These are phyloP conservation scores for Talaromyces albobiverticillius DNA, from an alignment of 2,329 filamentous ascomycete genomes.

Conservation along the genomic window DNA sequence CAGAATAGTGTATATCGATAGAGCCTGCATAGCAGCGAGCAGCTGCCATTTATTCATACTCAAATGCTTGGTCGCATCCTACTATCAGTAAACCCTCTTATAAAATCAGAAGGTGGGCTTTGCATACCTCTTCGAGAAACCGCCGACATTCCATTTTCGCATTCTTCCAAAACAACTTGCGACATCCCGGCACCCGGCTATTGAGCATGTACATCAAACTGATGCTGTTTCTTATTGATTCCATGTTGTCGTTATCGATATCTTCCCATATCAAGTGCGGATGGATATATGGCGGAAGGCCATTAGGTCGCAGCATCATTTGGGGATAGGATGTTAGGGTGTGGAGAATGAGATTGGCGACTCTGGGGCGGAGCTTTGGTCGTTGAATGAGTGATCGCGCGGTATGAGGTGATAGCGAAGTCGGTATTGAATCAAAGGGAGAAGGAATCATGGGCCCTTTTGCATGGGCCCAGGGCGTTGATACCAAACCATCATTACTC, in stretches of 20 bases:
- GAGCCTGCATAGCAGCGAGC: conserved; percentile 44
- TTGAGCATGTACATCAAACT: conserved; percentile 42
- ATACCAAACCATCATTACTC: too few relatives aligned
- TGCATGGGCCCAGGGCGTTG: too few relatives aligned
- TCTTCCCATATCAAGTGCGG: conserved; percentile 23
- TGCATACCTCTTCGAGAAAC: conserved; percentile 34
- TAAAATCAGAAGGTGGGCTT: background rate
- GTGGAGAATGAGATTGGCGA: conserved; percentile 36
- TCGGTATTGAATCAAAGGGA: too few relatives aligned
- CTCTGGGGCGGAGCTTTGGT: conserved; percentile 26
- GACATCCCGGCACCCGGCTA: conserved; percentile 28
- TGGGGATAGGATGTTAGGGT: conserved; percentile 43
- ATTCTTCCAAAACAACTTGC: conserved; percentile 47
- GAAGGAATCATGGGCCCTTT: too few relatives aligned
- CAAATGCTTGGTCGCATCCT: conserved; percentile 20
- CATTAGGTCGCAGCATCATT: conserved; percentile 38
- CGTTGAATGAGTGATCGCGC: conserved; percentile 18
- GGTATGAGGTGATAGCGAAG: background rate
- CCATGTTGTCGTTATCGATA: conserved; percentile 24
- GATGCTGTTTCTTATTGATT: conserved; percentile 42
- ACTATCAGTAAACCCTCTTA: background rate
- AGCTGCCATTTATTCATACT: conserved; percentile 37
- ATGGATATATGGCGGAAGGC: conserved; percentile 46
- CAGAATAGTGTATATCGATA: conserved; percentile 44
- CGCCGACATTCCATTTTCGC: conserved; percentile 44